Base-by-base conservation (phyloP, 116 monocot genomes). In the Phalaenopsis hybrid region DNA sequence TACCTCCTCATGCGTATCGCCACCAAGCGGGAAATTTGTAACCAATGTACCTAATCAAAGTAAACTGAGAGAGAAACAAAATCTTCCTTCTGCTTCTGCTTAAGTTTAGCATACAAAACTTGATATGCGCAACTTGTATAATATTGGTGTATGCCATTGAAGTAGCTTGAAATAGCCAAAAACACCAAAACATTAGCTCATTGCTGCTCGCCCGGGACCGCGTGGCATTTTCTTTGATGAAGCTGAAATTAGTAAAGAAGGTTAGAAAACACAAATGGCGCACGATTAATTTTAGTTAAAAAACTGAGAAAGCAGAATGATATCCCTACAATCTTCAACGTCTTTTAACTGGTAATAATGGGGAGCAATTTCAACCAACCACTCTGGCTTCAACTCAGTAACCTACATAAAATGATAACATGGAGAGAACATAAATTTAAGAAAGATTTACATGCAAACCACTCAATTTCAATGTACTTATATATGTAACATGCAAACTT, bases 321-420 rank as follows among this genome's bases (percentile, higher is more conserved):
- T 15, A 43, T 33, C 72, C 49, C 61, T 87, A 98, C 98, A 86
- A 45, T 99, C 98, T 81, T 99, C 93, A n/a, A 99, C 95, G 77
- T 99, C 98, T 69, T 95, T 99, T 83, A 92, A 78, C 76, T 99
- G 93, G 72, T 99, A 95, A 81, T 95, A 99, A 50, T 99, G 98
- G 0, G 98, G 98, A 46, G 98, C 98, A 51, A 99, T 95, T 82
- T 99, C 95, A 28, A 93, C 89, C 77, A 99, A 79, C 98, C 98
- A 99, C 0, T 99, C 98, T 1, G 95, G 98, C 75, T 99, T 99
- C 68, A 95, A 78, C 75, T 99, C 95, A 13, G 87, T 99, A 48
- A 99, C 92, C 95, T 98, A 84, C 78, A 83, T 49, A 45, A 21
- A 15, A 72, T 63, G 1, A 34, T 0, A 18, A 51, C 33, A 28